Percentiles rank a stretch among this genome's conserved stretches.
phyloP scores from a whole-genome alignment of 2,329 filamentous ascomycete species.

The Dactylellina sp. region DNA sequence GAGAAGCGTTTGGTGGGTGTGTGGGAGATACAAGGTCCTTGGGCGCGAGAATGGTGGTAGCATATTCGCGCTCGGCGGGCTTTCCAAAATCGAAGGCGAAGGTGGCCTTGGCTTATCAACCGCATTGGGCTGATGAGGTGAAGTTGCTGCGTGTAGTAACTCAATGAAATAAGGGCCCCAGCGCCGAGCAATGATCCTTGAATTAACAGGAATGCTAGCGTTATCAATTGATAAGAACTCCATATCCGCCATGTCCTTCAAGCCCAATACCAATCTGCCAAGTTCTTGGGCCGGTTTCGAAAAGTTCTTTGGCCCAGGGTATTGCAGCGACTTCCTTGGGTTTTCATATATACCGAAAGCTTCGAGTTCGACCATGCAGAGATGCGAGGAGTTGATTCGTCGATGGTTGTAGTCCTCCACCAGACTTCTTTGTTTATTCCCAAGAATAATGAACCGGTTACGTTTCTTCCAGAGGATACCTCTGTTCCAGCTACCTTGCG shows the following conservation, averaged over 20 bases:
- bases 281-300: slow-evolving; percentile 84
- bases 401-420: slow-evolving; percentile 99
- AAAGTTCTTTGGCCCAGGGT: slow-evolving; percentile 68
- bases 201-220: slow-evolving; percentile 93
- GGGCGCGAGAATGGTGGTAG: slow-evolving; percentile 73
- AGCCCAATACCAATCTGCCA: slow-evolving; percentile 79
- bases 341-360: slow-evolving; percentile 98
- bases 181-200: slow-evolving; percentile 82
- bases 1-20: slow-evolving; percentile 88
- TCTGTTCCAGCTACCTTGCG: slow-evolving; percentile 96
- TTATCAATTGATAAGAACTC: slow-evolving; percentile 92
- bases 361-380: slow-evolving; percentile 96
- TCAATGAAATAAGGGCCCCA: slow-evolving; percentile 98
- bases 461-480: slow-evolving; percentile 92
- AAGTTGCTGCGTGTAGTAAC: slow-evolving; percentile 76
- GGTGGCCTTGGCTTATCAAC: slow-evolving; percentile 58
- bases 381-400: slow-evolving; percentile 95
- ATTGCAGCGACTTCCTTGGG: slow-evolving; percentile 69
- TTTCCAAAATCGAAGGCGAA: slow-evolving; percentile 82
- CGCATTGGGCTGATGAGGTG: slow-evolving; percentile 64
- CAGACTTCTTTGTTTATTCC: slow-evolving; percentile 89
- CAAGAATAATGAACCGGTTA: slow-evolving; percentile 95
- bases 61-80: slow-evolving; percentile 65
- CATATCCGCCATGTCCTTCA: slow-evolving; percentile 95
- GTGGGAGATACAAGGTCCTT: slow-evolving; percentile 89